A percentile compares a stretch with the other conserved stretches of the same genome.
phyloP scores from a whole-genome alignment of 805 yeast genomes.

The Ogataea pini region DNA sequence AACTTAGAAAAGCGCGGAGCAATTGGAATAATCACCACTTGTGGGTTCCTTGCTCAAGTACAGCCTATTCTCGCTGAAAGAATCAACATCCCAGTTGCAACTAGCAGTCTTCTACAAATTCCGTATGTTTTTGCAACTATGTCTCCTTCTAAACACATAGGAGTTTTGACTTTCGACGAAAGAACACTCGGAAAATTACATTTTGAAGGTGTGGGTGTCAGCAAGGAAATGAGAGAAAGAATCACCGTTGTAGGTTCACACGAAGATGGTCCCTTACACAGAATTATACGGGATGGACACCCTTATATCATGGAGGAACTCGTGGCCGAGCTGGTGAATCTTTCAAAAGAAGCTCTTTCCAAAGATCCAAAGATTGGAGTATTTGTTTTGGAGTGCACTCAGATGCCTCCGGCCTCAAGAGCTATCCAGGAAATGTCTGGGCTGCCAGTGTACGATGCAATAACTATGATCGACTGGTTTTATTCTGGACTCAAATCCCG shows the following conservation, averaged over 20 bases:
- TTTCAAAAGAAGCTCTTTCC: not conserved
- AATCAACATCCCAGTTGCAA: constrained; percentile 2
- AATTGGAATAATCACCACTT: constrained; percentile 1
- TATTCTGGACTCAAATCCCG: constrained; percentile 2
- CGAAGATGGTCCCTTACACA: constrained; percentile 2
- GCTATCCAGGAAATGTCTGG: constrained; percentile 3
- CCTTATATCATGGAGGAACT: constrained; percentile 3
- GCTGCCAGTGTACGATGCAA: constrained; percentile 2
- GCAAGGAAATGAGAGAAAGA: not conserved
- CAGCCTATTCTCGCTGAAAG: not conserved
- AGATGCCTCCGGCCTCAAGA: constrained; percentile 4
- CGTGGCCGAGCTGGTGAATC: not conserved
- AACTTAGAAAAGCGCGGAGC: constrained; percentile 3
- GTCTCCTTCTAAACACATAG: constrained; percentile 1
- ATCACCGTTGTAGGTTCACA: constrained; percentile 3
- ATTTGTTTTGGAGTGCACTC: constrained; percentile 4
- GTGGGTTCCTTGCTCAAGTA: constrained; percentile 4
- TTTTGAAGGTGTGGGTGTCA: constrained; percentile 2
- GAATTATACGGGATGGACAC: constrained; percentile 2
- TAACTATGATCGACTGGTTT: constrained; percentile 4
- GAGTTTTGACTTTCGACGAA: constrained; percentile 1
- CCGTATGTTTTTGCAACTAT: constrained; percentile 2
- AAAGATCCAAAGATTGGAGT: constrained; percentile 5
- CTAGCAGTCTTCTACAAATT: constrained; percentile 1
- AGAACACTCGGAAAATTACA: not conserved